These are phyloP conservation scores for Keqinozyma sinolaborantium DNA, from an alignment of 1,139 yeast genomes.

Conservation along the genomic window DNA sequence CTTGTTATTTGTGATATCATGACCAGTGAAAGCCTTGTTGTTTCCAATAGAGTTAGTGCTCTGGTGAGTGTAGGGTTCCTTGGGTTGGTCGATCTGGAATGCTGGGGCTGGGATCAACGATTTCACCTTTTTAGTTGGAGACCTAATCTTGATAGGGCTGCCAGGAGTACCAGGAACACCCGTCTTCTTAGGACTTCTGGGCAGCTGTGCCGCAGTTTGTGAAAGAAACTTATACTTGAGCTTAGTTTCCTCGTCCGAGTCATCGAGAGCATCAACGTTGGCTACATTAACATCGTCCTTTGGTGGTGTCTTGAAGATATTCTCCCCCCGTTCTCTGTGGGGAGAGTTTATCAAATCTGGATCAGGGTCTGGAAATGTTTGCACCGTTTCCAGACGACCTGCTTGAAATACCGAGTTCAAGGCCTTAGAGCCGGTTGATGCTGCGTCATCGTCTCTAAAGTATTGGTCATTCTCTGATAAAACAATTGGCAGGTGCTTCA, in stretches of 20 bases:
- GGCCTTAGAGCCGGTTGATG: conserved; percentile 12
- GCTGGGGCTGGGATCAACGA: conserved; percentile 26
- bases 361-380: conserved; percentile 34
- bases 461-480: conserved; percentile 32
- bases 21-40: conserved; percentile 11
- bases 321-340: conserved; percentile 5
- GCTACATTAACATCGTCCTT: conserved; percentile 5
- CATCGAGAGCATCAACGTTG: neutral
- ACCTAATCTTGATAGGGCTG: conserved; percentile 38
- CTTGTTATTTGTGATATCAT: conserved; percentile 22
- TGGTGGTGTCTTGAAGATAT: conserved; percentile 28
- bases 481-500: conserved; percentile 31
- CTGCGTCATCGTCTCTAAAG: conserved; percentile 28
- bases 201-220: neutral
- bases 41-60: conserved; percentile 2
- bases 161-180: conserved; percentile 5
- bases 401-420: conserved; percentile 13
- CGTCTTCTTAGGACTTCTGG: conserved; percentile 10
- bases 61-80: conserved; percentile 2
- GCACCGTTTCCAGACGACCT: conserved; percentile 7
- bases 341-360: conserved; percentile 27
- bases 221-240: neutral
- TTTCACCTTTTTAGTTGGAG: conserved; percentile 25
- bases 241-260: neutral
- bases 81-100: conserved; percentile 4